Percentiles rank a stretch among this genome's conserved stretches.
These are phyloP conservation scores for Flaveria linearis DNA, from an alignment of 129 eudicot genomes.

Conservation along the genomic window DNA sequence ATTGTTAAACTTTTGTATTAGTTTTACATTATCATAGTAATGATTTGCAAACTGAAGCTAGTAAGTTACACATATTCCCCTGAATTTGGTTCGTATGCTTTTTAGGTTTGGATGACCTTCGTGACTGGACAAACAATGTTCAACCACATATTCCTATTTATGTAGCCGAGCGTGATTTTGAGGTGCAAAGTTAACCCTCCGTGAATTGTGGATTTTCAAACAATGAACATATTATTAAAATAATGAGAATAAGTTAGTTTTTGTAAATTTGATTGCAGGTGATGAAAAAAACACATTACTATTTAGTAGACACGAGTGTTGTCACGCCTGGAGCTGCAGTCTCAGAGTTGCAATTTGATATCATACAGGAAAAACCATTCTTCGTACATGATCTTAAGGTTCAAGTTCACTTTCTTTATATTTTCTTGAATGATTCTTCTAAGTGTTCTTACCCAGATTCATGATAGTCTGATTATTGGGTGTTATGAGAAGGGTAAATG, in stretches of 20 bases:
- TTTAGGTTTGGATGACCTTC: constrained; percentile 96
- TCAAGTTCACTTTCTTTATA: constrained; percentile 14
- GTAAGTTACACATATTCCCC: neutral
- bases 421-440: constrained; percentile 14
- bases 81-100: constrained; percentile 8
- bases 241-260: neutral
- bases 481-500: neutral
- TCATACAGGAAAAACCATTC: constrained; percentile 75
- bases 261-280: constrained; percentile 49
- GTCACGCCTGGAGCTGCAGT: constrained; percentile 95
- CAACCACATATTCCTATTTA: constrained; percentile 90
- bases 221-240: neutral
- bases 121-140: constrained; percentile 99
- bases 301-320: constrained; percentile 86
- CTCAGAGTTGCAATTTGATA: constrained; percentile 77
- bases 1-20: constrained; percentile 33
- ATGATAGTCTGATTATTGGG: neutral
- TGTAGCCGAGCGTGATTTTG: constrained; percentile 91
- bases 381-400: constrained; percentile 79
- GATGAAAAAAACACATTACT: constrained; percentile 98
- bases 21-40: constrained; percentile 30
- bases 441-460: neutral
- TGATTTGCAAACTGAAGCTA: constrained; percentile 11
- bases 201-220: neutral
- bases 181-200: constrained; percentile 47